Conservation (phyloP, 768 basidiomycete genomes). For the Xerocomus brunneocitrinus region DNA sequence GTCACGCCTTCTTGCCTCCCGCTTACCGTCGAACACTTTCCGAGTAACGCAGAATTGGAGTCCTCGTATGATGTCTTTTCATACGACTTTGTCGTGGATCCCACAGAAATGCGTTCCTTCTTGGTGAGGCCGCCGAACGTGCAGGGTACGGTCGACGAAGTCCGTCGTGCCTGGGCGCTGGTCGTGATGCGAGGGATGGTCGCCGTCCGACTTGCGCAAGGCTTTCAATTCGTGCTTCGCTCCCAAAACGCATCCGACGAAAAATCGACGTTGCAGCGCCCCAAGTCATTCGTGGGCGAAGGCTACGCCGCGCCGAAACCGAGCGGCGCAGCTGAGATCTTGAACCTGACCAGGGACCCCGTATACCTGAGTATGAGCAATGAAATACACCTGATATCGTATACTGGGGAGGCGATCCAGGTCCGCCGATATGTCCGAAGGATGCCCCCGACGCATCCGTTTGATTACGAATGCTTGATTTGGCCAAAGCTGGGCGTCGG, state of each 20-base stretch:
- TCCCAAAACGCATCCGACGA: slow-evolving; percentile 34
- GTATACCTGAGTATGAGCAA: slow-evolving; percentile 94
- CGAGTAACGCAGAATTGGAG: slow-evolving; percentile 68
- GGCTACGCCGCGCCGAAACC: slow-evolving; percentile 52
- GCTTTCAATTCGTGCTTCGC: slow-evolving; percentile 86
- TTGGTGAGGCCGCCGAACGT: slow-evolving; percentile 64
- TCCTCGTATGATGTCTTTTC: slow-evolving; percentile 75
- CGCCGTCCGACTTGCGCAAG: slow-evolving; percentile 85
- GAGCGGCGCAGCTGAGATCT: slow-evolving; percentile 60
- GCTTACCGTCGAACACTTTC: slow-evolving; percentile 86
- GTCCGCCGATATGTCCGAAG: slow-evolving; percentile 82
- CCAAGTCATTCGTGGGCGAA: slow-evolving; percentile 56
- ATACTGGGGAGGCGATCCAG: slow-evolving; percentile 86
- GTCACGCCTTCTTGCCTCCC: slow-evolving; percentile 85
- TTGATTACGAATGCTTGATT: slow-evolving; percentile 83
- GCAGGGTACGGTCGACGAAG: slow-evolving; percentile 47
- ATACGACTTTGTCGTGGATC: slow-evolving; percentile 85
- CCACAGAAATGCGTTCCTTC: slow-evolving; percentile 81
- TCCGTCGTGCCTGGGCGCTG: slow-evolving; percentile 67
- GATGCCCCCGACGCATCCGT: slow-evolving; percentile 56
- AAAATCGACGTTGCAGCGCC: slow-evolving; percentile 38
- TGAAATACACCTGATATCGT: slow-evolving; percentile 90
- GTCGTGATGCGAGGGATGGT: slow-evolving; percentile 92
- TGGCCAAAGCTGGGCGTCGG: slow-evolving; percentile 90
- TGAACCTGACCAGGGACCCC: slow-evolving; percentile 57